Evolutionary conservation across 805 yeast species (phyloP).

Genomic region (Yarrowia deformans): DNA sequence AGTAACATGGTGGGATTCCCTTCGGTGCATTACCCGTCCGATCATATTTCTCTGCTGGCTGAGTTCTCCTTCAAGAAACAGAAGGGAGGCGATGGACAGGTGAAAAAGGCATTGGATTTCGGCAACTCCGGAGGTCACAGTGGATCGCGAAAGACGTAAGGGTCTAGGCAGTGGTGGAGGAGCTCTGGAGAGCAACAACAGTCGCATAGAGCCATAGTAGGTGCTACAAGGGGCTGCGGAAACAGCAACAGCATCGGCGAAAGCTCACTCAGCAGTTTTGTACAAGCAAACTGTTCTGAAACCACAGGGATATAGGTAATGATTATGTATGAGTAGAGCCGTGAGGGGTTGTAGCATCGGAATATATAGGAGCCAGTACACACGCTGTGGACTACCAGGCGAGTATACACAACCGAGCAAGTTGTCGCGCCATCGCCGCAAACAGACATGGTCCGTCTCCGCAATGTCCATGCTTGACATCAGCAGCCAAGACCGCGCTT

Average conservation of each 20-base stretch:
- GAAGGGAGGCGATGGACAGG: conserved; percentile 42
- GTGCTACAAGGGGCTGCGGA: background rate
- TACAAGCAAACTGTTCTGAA: conserved; percentile 11
- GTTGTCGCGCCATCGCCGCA: background rate
- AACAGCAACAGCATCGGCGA: background rate
- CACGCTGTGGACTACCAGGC: too few species aligned
- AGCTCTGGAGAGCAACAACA: conserved; percentile 22
- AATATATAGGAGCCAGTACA: too few species aligned
- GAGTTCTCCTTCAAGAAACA: conserved; percentile 67
- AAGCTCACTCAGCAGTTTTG: conserved; percentile 26
- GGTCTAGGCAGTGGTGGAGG: conserved; percentile 13
- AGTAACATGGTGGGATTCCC: conserved; percentile 89
- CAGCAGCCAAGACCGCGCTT: conserved; percentile 32
- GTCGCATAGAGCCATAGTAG: conserved; percentile 4
- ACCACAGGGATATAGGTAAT: conserved; percentile 25
- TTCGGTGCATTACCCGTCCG: conserved; percentile 90
- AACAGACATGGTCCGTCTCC: conserved; percentile 12
- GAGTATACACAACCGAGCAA: too few species aligned
- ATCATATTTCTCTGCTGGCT: conserved; percentile 87
- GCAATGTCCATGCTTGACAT: background rate
- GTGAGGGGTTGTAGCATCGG: too few species aligned
- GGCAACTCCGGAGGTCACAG: conserved; percentile 37
- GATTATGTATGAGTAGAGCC: conserved; percentile 29
- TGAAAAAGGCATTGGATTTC: conserved; percentile 23
- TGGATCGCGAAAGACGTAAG: conserved; percentile 37